Conservation (phyloP, 2,329 filamentous ascomycete species). For the Gnomoniopsis sp. region DNA sequence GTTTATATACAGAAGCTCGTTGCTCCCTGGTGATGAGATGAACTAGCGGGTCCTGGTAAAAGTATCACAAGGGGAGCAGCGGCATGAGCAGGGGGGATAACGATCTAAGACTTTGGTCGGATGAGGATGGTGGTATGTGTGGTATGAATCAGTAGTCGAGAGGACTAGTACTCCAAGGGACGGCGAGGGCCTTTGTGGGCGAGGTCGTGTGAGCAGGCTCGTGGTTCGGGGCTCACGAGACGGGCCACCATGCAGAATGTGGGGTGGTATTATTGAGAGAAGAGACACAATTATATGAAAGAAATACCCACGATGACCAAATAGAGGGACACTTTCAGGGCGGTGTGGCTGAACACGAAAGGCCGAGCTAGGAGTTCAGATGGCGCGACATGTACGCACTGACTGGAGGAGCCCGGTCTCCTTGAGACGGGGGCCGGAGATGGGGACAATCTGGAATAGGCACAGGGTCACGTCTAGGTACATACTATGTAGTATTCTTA, state of each 20-base stretch:
- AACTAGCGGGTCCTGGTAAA: background rate
- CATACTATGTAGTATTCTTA: too few relatives aligned
- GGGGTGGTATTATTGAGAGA: conserved; percentile 7
- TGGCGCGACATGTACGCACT: conserved; percentile 1
- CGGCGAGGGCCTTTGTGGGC: background rate
- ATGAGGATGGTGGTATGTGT: conserved; percentile 10
- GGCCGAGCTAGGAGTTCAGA: background rate
- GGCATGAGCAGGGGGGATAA: background rate
- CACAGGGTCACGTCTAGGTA: too few relatives aligned
- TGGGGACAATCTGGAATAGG: too few relatives aligned
- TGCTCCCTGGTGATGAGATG: background rate
- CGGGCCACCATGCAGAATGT: conserved; percentile 12
- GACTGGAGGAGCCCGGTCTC: conserved; percentile 1
- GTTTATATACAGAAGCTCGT: conserved; percentile 5
- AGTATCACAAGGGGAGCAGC: conserved; percentile 1
- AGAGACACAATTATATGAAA: conserved; percentile 12
- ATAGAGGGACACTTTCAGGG: background rate
- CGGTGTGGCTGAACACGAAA: conserved; percentile 9
- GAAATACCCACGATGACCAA: background rate
- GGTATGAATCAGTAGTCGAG: background rate
- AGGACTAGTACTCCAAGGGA: conserved; percentile 4
- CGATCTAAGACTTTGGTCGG: conserved; percentile 6
- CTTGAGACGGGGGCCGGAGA: background rate
- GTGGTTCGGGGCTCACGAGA: conserved; percentile 13
- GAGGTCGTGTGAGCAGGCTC: conserved; percentile 15